Evolutionary conservation across 1,139 yeast species (phyloP).

Genomic region (Williopsis jadinii): DNA sequence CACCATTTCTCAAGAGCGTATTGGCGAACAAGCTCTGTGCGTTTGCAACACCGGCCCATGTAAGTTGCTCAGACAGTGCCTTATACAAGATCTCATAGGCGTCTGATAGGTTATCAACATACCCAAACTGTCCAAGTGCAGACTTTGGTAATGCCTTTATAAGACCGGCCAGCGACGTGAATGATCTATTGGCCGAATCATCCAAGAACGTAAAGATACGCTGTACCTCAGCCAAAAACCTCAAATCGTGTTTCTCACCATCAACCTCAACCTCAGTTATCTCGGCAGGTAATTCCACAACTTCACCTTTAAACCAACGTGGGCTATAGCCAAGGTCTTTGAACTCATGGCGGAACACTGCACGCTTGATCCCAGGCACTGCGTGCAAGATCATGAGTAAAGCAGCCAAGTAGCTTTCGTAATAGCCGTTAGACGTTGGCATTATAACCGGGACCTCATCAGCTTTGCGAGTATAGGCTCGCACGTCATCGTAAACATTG

Average conservation of each 20-base stretch:
- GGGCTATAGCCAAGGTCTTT: slow-evolving; percentile 32
- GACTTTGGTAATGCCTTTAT: slow-evolving; percentile 24
- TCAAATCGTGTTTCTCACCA: slow-evolving; percentile 6
- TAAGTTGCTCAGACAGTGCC: slow-evolving; percentile 17
- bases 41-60: slow-evolving; percentile 12
- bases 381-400: slow-evolving; percentile 35
- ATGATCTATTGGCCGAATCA: slow-evolving; percentile 32
- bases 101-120: slow-evolving; percentile 16
- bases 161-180: slow-evolving; percentile 32
- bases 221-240: slow-evolving; percentile 33
- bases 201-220: slow-evolving; percentile 38
- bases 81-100: slow-evolving; percentile 23
- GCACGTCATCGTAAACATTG: slow-evolving; percentile 25
- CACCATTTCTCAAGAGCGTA: slow-evolving; percentile 6
- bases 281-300: slow-evolving; percentile 14
- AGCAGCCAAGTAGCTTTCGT: slow-evolving; percentile 32
- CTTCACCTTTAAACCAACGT: slow-evolving; percentile 38
- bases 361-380: slow-evolving; percentile 33
- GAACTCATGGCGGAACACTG: slow-evolving; percentile 29
- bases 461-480: slow-evolving; percentile 14
- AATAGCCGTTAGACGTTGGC: slow-evolving; percentile 26
- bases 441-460: slow-evolving; percentile 29
- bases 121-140: slow-evolving; percentile 11
- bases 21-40: slow-evolving; percentile 9
- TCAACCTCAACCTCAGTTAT: slow-evolving; percentile 3